Evolutionary conservation across 2,329 filamentous ascomycete genomes (phyloP).

Genomic region (Venturia asperata): DNA sequence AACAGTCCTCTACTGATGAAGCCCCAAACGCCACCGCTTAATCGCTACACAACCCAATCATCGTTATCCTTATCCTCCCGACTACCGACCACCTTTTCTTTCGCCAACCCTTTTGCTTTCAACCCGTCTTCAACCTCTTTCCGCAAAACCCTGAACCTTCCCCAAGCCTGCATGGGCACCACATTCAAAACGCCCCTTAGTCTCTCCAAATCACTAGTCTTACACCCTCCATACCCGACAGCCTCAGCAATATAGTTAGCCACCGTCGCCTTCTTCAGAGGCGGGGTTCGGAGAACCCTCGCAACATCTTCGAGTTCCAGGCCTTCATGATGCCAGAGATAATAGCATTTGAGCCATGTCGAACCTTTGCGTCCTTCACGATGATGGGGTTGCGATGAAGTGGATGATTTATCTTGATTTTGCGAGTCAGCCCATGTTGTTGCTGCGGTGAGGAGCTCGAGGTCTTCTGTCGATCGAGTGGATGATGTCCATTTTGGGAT

Average conservation of each 20-base stretch:
- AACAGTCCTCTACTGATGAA: too few relatives aligned
- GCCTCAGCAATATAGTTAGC: constrained; percentile 53
- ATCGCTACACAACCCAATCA: constrained; percentile 1
- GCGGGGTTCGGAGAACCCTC: constrained; percentile 51
- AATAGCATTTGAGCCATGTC: constrained; percentile 50
- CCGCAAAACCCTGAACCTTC: background rate
- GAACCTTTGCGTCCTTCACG: constrained; percentile 22
- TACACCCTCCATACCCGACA: constrained; percentile 29
- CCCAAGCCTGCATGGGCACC: background rate
- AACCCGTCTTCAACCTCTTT: background rate
- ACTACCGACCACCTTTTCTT: background rate
- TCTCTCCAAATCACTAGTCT: background rate
- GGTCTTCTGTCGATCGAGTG: background rate
- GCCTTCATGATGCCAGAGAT: constrained; percentile 54
- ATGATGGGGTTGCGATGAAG: background rate
- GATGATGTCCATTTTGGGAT: background rate
- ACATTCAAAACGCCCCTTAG: background rate
- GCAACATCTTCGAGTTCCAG: constrained; percentile 47
- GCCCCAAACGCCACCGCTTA: background rate
- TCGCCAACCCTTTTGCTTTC: background rate
- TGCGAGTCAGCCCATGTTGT: background rate
- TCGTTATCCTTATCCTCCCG: background rate
- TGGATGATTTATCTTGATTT: background rate
- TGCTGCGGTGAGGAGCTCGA: background rate
- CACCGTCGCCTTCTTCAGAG: constrained; percentile 51